Conservation (phyloP, 352 stramenopile species). For the Globisporangium camurandrum region DNA sequence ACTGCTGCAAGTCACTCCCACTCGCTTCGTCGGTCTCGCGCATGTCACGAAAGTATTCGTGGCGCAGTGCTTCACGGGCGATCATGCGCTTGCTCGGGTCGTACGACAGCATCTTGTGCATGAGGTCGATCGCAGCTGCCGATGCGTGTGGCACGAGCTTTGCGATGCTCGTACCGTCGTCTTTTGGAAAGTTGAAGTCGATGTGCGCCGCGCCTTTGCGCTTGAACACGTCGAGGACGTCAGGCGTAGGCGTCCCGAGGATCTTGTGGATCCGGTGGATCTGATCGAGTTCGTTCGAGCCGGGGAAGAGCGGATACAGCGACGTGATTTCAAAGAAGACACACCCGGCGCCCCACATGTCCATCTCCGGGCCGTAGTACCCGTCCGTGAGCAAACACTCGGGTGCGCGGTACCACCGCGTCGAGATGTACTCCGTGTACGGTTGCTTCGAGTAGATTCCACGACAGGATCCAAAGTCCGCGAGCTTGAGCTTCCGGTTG, state of each 20-base stretch:
- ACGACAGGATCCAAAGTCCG: conserved; percentile 93
- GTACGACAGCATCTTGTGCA: conserved; percentile 85
- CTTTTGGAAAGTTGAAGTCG: conserved; percentile 89
- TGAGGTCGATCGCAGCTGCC: conserved; percentile 83
- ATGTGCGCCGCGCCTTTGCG: conserved; percentile 87
- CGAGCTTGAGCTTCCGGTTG: conserved; percentile 84
- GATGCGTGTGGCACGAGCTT: conserved; percentile 88
- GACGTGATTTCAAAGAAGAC: conserved; percentile 95
- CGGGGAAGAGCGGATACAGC: conserved; percentile 92
- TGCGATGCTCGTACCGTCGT: conserved; percentile 73
- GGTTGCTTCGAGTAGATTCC: conserved; percentile 94
- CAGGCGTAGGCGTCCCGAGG: conserved; percentile 81
- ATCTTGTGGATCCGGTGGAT: conserved; percentile 95
- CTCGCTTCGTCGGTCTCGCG: conserved; percentile 70
- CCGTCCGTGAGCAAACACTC: conserved; percentile 94
- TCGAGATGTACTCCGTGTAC: conserved; percentile 97
- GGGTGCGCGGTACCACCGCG: conserved; percentile 92
- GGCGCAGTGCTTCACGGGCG: conserved; percentile 81
- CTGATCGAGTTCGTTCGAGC: conserved; percentile 93
- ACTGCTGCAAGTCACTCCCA: conserved; percentile 24
- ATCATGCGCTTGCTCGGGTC: conserved; percentile 87
- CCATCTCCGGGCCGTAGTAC: conserved; percentile 95
- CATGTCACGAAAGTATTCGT: conserved; percentile 88
- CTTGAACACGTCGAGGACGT: conserved; percentile 88
- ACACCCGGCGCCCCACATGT: conserved; percentile 94